Evolutionary conservation across 2,329 filamentous ascomycete genomes (phyloP), one percentile per base, ranked within the genome.

Genomic region (Aspergillus sp.): DNA sequence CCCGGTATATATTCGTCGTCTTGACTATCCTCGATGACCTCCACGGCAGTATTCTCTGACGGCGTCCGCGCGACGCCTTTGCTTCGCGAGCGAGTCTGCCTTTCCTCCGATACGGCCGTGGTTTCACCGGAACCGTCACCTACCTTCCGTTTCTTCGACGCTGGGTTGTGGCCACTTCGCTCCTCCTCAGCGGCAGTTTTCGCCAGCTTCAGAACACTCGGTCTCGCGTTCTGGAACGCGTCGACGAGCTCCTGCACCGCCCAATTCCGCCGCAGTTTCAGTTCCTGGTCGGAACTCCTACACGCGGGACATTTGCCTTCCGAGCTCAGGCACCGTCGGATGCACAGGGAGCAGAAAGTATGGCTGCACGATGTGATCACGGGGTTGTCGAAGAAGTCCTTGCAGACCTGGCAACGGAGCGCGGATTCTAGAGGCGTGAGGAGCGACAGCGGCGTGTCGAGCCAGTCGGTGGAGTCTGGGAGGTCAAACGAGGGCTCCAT

Each of bases 321-420:
- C 30, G 83, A 81, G 2, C 87, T 86, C 1, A 99, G 80, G 55
- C 89, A 90, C 57, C 92, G 82, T 26, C 94, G 88, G 68, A 99
- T 97, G 71, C 94, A 99, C 49, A 95, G 76, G 6, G 93, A 96
- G 78, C 94, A 99, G 67, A 99, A 99, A 0, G 94, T 97, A 69
- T 99, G 94, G 49, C 85, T 88, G 75, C 94, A 99, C 1, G 89
- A 89, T 1, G 94, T 99, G 57, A 96, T 87, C 83, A 99, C 94
- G 0, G 94, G 94, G 47, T 91, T 95, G 55, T 85, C 85, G 76
- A 89, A 97, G 73, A 97, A 95, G 71, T 99, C 95, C 70, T 97
- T 97, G 82, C 94, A 99, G 54, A 99, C 89, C 72, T 97, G 90
- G 73, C 94, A 99, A 62, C 94, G 89, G 17, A 99, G 79, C 3